These are phyloP conservation scores for Fonsecaea erecta DNA, from an alignment of 2,329 filamentous ascomycete genomes.

Conservation along the genomic window DNA sequence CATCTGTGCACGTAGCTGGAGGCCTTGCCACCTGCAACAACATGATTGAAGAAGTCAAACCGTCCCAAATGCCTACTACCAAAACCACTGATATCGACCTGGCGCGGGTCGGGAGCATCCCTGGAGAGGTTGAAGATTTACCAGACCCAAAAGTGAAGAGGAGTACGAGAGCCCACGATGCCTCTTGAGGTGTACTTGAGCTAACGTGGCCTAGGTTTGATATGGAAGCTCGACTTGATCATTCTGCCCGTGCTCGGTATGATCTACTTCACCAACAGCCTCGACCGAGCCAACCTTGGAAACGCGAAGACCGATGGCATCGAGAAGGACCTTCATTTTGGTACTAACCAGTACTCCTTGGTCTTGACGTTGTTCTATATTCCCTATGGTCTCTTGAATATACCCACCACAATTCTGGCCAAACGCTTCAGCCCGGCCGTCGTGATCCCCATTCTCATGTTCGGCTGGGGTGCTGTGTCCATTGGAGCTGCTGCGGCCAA, in stretches of 20 bases:
- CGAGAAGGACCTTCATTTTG: slow-evolving; percentile 51
- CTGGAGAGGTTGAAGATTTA: neutral
- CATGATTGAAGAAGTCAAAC: neutral
- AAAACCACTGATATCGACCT: neutral
- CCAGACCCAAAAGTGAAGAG: neutral
- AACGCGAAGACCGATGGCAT: slow-evolving; percentile 58
- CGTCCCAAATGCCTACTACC: neutral
- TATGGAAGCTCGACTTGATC: slow-evolving; percentile 49
- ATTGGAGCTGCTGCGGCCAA: neutral
- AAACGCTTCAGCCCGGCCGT: neutral
- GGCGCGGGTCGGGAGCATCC: neutral
- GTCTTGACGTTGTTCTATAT: slow-evolving; percentile 57
- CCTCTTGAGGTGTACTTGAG: neutral
- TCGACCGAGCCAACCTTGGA: slow-evolving; percentile 51
- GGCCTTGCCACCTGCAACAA: neutral
- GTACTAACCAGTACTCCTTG: slow-evolving; percentile 49
- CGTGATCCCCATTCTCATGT: neutral
- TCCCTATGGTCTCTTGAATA: slow-evolving; percentile 44
- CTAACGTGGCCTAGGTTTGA: neutral
- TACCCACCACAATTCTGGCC: slow-evolving; percentile 41
- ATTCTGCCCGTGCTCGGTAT: slow-evolving; percentile 51
- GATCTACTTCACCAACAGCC: slow-evolving; percentile 48
- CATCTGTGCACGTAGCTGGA: neutral
- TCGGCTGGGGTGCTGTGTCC: neutral
- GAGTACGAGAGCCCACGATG: neutral